Conservation (phyloP, 768 basidiomycete species). For the Kwoniella dendrophila region DNA sequence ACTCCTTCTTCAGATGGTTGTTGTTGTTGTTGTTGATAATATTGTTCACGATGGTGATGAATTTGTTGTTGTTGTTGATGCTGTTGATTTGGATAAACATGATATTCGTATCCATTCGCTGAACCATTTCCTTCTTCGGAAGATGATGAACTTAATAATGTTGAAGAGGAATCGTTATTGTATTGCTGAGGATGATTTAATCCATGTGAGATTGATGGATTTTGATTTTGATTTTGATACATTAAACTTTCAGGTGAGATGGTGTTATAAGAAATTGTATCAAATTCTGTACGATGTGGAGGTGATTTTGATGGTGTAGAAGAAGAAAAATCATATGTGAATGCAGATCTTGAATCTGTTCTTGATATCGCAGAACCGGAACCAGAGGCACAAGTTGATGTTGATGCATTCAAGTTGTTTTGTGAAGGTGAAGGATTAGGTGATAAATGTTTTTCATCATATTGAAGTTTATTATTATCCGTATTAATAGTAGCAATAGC, state of each 20-base stretch:
- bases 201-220: background rate
- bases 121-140: background rate
- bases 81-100: background rate
- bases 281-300: slow-evolving; percentile 21
- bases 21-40: background rate
- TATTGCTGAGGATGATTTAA: slow-evolving; percentile 1
- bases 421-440: background rate
- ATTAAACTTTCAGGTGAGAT: slow-evolving; percentile 12
- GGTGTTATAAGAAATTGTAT: slow-evolving; percentile 33
- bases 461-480: slow-evolving; percentile 18
- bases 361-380: no score
- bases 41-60: no score
- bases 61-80: background rate
- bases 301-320: slow-evolving; percentile 12
- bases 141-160: background rate
- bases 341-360: slow-evolving; percentile 37
- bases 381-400: slow-evolving; percentile 15
- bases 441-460: slow-evolving; percentile 8
- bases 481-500: slow-evolving; percentile 39
- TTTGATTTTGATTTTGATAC: background rate
- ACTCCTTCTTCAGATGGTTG: background rate
- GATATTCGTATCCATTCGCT: background rate
- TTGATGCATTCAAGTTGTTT: slow-evolving; percentile 12
- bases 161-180: background rate
- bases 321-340: slow-evolving; percentile 36